Conservation (phyloP, 495 filamentous ascomycete species). For the Penicillium verhagenii region DNA sequence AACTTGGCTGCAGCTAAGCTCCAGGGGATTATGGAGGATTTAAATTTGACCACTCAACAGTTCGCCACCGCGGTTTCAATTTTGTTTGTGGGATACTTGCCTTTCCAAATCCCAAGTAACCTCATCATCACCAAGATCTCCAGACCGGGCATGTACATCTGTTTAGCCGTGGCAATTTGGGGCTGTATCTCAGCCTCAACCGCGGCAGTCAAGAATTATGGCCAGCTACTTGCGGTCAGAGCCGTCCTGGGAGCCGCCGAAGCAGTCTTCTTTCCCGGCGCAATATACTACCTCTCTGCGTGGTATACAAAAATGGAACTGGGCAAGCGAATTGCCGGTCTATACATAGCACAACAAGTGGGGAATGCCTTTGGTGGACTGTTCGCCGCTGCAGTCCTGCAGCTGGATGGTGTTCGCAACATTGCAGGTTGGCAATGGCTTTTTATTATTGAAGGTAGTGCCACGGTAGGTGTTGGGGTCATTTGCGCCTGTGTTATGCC, state of each 20-base stretch:
- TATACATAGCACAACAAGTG: conserved; percentile 55
- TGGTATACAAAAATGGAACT: conserved; percentile 59
- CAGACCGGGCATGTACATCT: conserved; percentile 32
- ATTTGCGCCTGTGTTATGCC: conserved; percentile 42
- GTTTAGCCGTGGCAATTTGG: conserved; percentile 48
- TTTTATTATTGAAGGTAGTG: conserved; percentile 43
- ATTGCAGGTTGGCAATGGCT: conserved; percentile 57
- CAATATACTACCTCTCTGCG: conserved; percentile 55
- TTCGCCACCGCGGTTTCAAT: conserved; percentile 32
- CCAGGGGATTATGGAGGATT: conserved; percentile 29
- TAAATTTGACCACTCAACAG: conserved; percentile 28
- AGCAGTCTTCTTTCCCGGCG: conserved; percentile 52
- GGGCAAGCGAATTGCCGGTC: conserved; percentile 55
- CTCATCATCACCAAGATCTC: conserved; percentile 50
- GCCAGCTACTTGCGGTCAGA: conserved; percentile 35
- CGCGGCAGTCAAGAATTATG: conserved; percentile 24
- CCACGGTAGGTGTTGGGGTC: conserved; percentile 41
- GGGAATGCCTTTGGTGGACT: conserved; percentile 58
- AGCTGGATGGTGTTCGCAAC: conserved; percentile 40
- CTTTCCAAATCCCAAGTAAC: conserved; percentile 60
- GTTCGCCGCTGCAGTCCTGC: conserved; percentile 52
- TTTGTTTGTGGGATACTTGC: conserved; percentile 46
- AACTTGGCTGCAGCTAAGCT: conserved; percentile 30
- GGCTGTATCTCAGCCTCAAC: conserved; percentile 47
- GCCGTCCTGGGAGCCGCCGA: conserved; percentile 41